Base-by-base conservation (phyloP, 257 asterid genomes). In the Ligustrum vulgare region DNA sequence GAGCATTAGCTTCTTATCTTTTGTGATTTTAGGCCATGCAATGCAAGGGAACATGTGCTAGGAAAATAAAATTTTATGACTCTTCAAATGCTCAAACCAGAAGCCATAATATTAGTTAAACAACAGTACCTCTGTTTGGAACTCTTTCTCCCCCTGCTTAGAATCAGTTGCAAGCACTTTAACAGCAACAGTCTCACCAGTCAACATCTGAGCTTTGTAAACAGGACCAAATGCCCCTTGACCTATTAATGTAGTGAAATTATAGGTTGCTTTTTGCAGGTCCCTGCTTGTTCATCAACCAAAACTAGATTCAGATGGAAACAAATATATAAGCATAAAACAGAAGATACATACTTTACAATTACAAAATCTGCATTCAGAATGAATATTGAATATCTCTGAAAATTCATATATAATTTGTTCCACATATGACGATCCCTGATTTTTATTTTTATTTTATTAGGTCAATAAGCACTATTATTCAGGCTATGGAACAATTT, bases 151-250 rank as follows among this genome's bases (percentile, higher is more conserved):
- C 68, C 98, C 97, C 85, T 94, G 98, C 85, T 89, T 92, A 56
- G 98, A 92, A 88, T 92, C 91, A 64, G 93, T 88, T 56, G 95
- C 98, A 74, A 94, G 95, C 78, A 92, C 93, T 85, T 94, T 94
- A 32, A 94, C 98, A 71, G 98, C 98, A 84, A 94, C 89, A 20
- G 87, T 92, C 80, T 89, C 96, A 58, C 94, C 98, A 72, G 92
- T 73, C 20, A 80, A 69, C 95, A 93, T 87, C 78, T 94, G 93
- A 72, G 98, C 98, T 86, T 87, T 92, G 75, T 92, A 94, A 65
- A 94, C 98, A 34, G 95, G 89, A 75, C 98, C 98, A 82, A 80
- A 94, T 10, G 98, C 98, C 75, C 98, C 98, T 89, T 91, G 93
- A 65, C 98, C 98, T 77, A 94, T 88, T 69, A 94, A 79, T 60